Base-by-base conservation (phyloP, 306 rosid species). In the Trifolium pratense region DNA sequence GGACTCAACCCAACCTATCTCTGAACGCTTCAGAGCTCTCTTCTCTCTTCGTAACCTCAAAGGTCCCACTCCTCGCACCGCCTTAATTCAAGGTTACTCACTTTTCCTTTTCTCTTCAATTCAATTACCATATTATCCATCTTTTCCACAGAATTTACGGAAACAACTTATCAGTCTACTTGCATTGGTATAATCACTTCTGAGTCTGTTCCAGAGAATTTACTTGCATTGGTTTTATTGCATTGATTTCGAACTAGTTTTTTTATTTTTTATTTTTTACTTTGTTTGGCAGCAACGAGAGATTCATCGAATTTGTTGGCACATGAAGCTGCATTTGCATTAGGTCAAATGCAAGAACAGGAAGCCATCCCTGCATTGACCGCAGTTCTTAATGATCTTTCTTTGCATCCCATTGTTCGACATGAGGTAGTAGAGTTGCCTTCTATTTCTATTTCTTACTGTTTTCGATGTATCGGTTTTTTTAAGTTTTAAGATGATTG, bases 11-110 rank as follows among this genome's bases (percentile, higher is more conserved):
- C 95, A 84, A 70, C 90, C 92, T n/a, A 95, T 95, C 52, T 87
- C 97, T 1, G 96, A 95, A 85, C 97, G 97, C 11, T 95, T 95
- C 85, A 82, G 99, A 82, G 97, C 88, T 21, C 91, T 95, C 45
- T 95, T 95, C 86, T 91, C 97, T 66, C 99, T 95, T 71, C 99
- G 99, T 57, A 95, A 95, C 68, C 99, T 95, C 88, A 88, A 82
- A 68, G 97, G 97, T 1, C 67, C 90, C 12, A 78, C 75, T 58
- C 96, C 99, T 75, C 98, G 92, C 82, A 3, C 83, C 71, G 96
- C 98, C 49, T 90, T 91, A 18, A 87, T 91, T 56, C 81, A 13
- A 34, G 97, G 98, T 93, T 40, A 20, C 36, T 9, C 29, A 7
- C 70, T 3, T 7, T 34, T 17, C 43, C 5, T 10, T 26, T n/a